A percentile compares a stretch with the other conserved stretches of the same genome.
These are phyloP conservation scores for Trichoderma reesei DNA, from an alignment of 495 filamentous ascomycete genomes.

Conservation along the genomic window DNA sequence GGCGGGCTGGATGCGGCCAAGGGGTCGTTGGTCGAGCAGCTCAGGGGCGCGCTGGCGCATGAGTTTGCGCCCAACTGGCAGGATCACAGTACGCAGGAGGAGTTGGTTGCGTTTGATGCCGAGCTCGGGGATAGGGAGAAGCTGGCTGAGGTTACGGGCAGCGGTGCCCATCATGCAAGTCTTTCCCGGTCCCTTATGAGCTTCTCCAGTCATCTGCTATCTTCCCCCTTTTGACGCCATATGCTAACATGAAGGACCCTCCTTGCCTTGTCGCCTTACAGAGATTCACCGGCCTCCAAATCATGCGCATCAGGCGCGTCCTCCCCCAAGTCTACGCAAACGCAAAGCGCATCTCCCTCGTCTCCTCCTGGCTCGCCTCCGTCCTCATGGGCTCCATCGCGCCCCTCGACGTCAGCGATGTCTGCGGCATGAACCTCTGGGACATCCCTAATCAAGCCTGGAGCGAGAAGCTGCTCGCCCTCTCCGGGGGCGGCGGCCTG, in stretches of 20 bases:
- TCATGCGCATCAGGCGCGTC: constrained; percentile 72
- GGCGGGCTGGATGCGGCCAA: constrained; percentile 47
- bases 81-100: constrained; percentile 82
- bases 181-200: no score
- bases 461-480: constrained; percentile 60
- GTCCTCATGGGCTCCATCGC: constrained; percentile 79
- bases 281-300: constrained; percentile 98
- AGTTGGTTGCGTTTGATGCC: constrained; percentile 82
- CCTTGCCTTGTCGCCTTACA: constrained; percentile 21
- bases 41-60: constrained; percentile 62
- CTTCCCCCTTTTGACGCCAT: constrained; percentile 7
- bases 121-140: constrained; percentile 52
- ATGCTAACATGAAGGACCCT: constrained; percentile 18
- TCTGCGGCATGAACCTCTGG: constrained; percentile 95
- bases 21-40: constrained; percentile 52
- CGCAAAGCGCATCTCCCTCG: constrained; percentile 80
- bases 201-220: no score
- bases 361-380: constrained; percentile 90
- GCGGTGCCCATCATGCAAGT: constrained; percentile 85
- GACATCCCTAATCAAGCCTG: constrained; percentile 68
- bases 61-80: constrained; percentile 95
- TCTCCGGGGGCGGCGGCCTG: constrained; percentile 69
- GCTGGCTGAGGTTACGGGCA: constrained; percentile 74
- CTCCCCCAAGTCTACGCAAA: constrained; percentile 69
- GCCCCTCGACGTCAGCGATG: constrained; percentile 88